Base-by-base conservation (phyloP, 1,284 basidiomycete species). In the Cystobasidiaceae sp. region DNA sequence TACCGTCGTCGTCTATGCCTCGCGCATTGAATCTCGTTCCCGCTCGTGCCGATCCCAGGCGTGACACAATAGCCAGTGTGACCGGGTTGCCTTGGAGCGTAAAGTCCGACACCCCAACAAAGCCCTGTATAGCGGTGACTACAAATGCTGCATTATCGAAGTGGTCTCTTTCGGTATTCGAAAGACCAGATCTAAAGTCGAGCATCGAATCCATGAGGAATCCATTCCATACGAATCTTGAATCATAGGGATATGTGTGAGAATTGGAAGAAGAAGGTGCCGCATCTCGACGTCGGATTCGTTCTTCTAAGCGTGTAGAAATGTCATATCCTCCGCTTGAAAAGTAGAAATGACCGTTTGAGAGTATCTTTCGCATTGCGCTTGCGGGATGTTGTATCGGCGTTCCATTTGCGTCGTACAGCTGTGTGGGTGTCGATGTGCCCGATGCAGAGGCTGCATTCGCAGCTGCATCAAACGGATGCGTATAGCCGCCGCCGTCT, bases 11-110 rank as follows among this genome's bases (percentile, higher is more conserved):
- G 75, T 98, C 96, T 23, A 99, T 89, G 0, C 96, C 96, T 65
- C 96, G 84, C 2, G 93, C 94, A 74, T 97, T 94, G 80, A 97
- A 98, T 32, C 96, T 85, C 19, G 96, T 97, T 1, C 96, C 96
- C 19, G 96, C 94, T 68, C 93, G 83, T 77, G 93, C 94, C 86
- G 90, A 94, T 33, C 93, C 89, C 7, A 98, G 81, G 27, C 94
- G 82, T 8, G 88, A 91, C 59, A 96, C 87, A 64, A 97, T 78
- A 2, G 86, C 85, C 17, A 94, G 77, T 1, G 86, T 86, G 11
- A 84, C 86, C 63, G 87, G 78, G 30, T 63, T 68, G 15, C 71
- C 72, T 43, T 81, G 80, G 17, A 85, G 86, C 46, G 81, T 75
- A 84, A 83, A 78, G 86, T 84, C 2, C 82, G 85, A 74, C 81